A percentile compares a stretch with the other conserved stretches of the same genome.
Evolutionary conservation across 352 stramenopile genomes (phyloP).

Genomic region (Globisporangium rhizosaccharum): DNA sequence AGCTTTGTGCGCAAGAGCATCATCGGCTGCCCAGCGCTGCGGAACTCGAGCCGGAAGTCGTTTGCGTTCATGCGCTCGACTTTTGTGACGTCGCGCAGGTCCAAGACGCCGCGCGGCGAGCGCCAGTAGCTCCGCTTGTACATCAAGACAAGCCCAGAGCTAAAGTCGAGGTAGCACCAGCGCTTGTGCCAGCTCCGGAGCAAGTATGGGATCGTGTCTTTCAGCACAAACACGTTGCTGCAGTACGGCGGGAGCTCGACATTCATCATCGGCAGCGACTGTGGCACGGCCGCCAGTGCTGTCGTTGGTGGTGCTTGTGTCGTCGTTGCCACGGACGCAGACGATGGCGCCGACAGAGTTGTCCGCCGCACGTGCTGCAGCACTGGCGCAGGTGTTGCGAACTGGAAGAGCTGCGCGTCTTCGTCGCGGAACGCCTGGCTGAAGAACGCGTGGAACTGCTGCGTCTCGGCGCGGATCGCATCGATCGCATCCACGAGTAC

Average conservation of each 20-base stretch:
- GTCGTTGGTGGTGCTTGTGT: slow-evolving; percentile 7
- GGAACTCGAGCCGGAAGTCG: slow-evolving; percentile 69
- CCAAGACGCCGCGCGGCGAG: slow-evolving; percentile 57
- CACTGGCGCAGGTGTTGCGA: slow-evolving; percentile 17
- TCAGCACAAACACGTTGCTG: slow-evolving; percentile 70
- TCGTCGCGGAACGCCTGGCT: slow-evolving; percentile 49
- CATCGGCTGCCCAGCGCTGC: slow-evolving; percentile 29
- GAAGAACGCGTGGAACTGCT: slow-evolving; percentile 51
- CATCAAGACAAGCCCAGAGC: slow-evolving; percentile 60
- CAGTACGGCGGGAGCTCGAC: slow-evolving; percentile 65
- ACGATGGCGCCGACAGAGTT: slow-evolving; percentile 15
- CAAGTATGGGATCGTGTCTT: slow-evolving; percentile 70
- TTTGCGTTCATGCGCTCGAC: slow-evolving; percentile 66
- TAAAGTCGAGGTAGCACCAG: slow-evolving; percentile 81
- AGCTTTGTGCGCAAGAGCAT: slow-evolving; percentile 62
- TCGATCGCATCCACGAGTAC: slow-evolving; percentile 47
- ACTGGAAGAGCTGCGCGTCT: slow-evolving; percentile 20
- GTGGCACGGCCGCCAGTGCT: slow-evolving; percentile 17
- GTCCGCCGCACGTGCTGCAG: slow-evolving; percentile 19
- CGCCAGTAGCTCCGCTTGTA: slow-evolving; percentile 88
- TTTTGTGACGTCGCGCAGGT: slow-evolving; percentile 51
- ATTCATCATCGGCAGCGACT: slow-evolving; percentile 16
- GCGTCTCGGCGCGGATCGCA: slow-evolving; percentile 60
- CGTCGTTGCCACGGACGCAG: slow-evolving; percentile 15
- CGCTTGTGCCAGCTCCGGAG: slow-evolving; percentile 78